Evolutionary conservation across 306 rosid species (phyloP).

Genomic region (Cicer bijugum): DNA sequence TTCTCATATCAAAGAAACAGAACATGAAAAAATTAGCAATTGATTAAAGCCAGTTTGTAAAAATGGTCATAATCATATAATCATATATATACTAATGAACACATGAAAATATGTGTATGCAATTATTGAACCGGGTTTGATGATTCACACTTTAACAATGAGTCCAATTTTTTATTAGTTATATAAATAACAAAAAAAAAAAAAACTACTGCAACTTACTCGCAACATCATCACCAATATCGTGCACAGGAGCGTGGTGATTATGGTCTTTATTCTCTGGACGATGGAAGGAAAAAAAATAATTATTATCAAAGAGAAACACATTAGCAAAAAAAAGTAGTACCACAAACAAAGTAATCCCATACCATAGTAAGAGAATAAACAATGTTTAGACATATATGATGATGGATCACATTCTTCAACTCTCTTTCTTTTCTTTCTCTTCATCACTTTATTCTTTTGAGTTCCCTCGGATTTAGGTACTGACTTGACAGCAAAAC

Average conservation of each 20-base stretch:
- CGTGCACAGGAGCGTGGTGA: slow-evolving; percentile 41
- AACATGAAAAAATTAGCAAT: slow-evolving; percentile 34
- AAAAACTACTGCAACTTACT: slow-evolving; percentile 47
- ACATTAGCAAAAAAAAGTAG: neutral
- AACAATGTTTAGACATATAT: slow-evolving; percentile 62
- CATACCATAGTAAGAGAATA: slow-evolving; percentile 87
- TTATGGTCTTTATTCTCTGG: slow-evolving; percentile 48
- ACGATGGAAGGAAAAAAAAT: neutral
- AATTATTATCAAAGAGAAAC: slow-evolving; percentile 16
- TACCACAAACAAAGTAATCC: slow-evolving; percentile 31
- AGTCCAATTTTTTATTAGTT: slow-evolving; percentile 27
- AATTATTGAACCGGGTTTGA: slow-evolving; percentile 8
- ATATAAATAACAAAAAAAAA: slow-evolving; percentile 20
- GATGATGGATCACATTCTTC: slow-evolving; percentile 60
- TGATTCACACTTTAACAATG: slow-evolving; percentile 16
- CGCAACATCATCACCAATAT: slow-evolving; percentile 36
- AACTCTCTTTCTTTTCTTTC: slow-evolving; percentile 77
- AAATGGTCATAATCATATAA: neutral
- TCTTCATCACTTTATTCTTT: slow-evolving; percentile 61
- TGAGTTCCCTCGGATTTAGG: slow-evolving; percentile 55
- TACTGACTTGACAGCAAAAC: slow-evolving; percentile 55
- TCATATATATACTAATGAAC: neutral
- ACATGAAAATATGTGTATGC: neutral
- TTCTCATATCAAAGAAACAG: slow-evolving; percentile 41
- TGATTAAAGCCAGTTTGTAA: slow-evolving; percentile 25